A percentile compares a stretch with the other conserved stretches of the same genome.
Evolutionary conservation across 768 basidiomycete genomes (phyloP).

Genomic region (Boletus rubropictus): DNA sequence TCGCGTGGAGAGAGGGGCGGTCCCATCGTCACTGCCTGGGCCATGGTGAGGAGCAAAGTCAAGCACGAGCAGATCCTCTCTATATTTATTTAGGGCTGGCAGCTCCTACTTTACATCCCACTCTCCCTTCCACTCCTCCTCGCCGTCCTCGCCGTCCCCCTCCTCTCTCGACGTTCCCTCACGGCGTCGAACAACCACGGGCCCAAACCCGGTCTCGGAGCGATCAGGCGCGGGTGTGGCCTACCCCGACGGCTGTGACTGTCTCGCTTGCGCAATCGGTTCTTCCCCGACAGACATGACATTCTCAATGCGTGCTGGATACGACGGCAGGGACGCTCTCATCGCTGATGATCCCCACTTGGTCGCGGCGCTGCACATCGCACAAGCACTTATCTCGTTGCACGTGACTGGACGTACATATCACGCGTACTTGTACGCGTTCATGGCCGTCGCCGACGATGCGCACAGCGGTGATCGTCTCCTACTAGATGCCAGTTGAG

Average conservation of each 20-base stretch:
- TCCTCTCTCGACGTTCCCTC: neutral
- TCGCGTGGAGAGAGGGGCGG: constrained; percentile 74
- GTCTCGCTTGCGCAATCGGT: constrained; percentile 3
- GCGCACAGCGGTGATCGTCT: neutral
- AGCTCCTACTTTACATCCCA: constrained; percentile 13
- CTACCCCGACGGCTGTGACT: neutral
- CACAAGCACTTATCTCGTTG: constrained; percentile 19
- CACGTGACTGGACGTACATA: constrained; percentile 19
- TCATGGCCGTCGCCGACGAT: neutral
- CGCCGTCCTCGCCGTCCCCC: neutral
- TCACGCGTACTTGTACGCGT: constrained; percentile 11
- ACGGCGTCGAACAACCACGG: neutral
- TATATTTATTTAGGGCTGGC: constrained; percentile 36
- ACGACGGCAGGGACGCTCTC: constrained; percentile 1
- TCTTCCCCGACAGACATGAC: neutral
- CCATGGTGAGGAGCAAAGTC: constrained; percentile 37
- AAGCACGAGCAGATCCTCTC: constrained; percentile 3
- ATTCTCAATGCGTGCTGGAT: neutral
- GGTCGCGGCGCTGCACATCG: constrained; percentile 7
- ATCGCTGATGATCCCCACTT: constrained; percentile 12
- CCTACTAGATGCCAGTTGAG: neutral
- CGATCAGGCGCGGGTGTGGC: constrained; percentile 14
- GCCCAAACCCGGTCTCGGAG: constrained; percentile 2
- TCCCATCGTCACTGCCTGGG: constrained; percentile 66
- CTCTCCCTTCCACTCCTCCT: neutral